Conservation (phyloP, 176 grass and related monocot species). For the Rhipidocladum racemiflorum region DNA sequence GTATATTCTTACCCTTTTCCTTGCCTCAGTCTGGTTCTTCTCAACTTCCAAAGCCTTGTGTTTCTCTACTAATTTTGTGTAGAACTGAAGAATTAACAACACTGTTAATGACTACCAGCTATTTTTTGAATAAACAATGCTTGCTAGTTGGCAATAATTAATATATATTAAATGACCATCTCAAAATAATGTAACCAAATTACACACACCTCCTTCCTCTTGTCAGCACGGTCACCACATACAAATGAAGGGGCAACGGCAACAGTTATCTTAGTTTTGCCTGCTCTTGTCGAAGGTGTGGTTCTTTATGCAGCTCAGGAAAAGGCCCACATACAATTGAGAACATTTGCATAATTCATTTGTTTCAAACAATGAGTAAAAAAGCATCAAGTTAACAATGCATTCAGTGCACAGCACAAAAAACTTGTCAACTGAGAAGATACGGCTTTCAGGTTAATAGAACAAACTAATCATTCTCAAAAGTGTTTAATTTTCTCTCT, state of each 20-base stretch:
- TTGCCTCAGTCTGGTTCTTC: slow-evolving; percentile 54
- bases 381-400: slow-evolving; percentile 13
- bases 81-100: slow-evolving; percentile 54
- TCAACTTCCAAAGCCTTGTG: slow-evolving; percentile 73
- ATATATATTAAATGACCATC: not conserved
- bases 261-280: slow-evolving; percentile 58
- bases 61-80: slow-evolving; percentile 86
- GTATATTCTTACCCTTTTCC: slow-evolving; percentile 53
- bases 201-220: slow-evolving; percentile 57
- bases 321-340: slow-evolving; percentile 24
- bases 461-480: not conserved
- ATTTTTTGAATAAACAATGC: not conserved
- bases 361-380: not conserved
- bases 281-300: slow-evolving; percentile 43
- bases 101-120: slow-evolving; percentile 14
- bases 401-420: not conserved
- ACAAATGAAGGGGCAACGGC: slow-evolving; percentile 54
- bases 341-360: not conserved
- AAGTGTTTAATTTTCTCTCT: not conserved
- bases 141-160: not conserved
- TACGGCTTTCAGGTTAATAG: not conserved
- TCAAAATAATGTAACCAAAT: slow-evolving; percentile 21
- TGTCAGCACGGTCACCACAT: slow-evolving; percentile 65
- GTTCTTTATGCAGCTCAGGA: slow-evolving; percentile 59
- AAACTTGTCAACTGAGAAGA: slow-evolving; percentile 10